Evolutionary conservation across 148 eudicot species (phyloP), one percentile per base, ranked within the genome.

Genomic region (Agrostemma githago): DNA sequence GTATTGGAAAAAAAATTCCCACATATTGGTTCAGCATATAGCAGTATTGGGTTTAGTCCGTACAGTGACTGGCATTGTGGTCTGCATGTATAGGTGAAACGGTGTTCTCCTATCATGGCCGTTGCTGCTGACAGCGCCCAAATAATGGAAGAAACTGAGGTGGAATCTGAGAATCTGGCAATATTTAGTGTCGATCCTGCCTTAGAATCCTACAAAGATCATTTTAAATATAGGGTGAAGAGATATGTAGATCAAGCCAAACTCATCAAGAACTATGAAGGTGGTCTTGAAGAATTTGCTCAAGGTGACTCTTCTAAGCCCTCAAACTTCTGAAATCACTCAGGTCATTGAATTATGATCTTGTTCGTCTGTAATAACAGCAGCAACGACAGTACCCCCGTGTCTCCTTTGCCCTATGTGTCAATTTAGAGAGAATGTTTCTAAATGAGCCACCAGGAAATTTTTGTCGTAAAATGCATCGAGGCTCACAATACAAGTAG

Each of bases 261-360:
- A 66, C 94, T 90, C 66, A 83, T 95, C 66, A 97, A 85, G 68
- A 86, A 84, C 51, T 75, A 92, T 83, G 99, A 95, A 85, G 96
- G 91, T 8, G 81, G 94, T 81, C 92, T 95, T 74, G 94, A 90
- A 80, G 87, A 92, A 78, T 95, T 95, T 80, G 86, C 99, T 68
- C 83, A 76, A 92, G 99, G 99, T 92, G 66, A 51, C 56, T 51
- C 11, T 15, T 51, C 16, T 8, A 51, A 51, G 15, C 8, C 60
- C 58, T 51, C 51, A 16, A 51, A 4, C 17, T 34, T 64, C 17
- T 54, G 19, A 51, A 64, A 15, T 10, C 62, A 37, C 66, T 15
- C 17, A 2, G 2, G 2, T 4, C 12, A 17, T 74, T 44, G 8
- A 53, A 8, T 54, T 51, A 51, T 51, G 56, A 51, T 51, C 11